Conservation (phyloP, 345 rosid genomes). For the Triadica sebifera region DNA sequence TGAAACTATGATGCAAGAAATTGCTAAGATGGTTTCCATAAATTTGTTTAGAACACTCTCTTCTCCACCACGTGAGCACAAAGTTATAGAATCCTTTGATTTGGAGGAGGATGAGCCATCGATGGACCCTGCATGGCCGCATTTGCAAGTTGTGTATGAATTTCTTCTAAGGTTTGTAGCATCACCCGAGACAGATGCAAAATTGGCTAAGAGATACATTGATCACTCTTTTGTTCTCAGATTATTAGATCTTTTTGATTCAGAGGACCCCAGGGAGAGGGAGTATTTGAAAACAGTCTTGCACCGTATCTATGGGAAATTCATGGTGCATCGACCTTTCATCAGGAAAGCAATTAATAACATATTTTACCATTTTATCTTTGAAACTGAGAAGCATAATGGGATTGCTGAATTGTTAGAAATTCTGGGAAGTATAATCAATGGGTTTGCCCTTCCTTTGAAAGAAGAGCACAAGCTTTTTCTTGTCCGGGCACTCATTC, state of each 20-base stretch:
- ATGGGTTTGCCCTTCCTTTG: conserved; percentile 80
- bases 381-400: conserved; percentile 82
- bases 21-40: conserved; percentile 57
- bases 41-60: conserved; percentile 71
- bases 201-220: conserved; percentile 74
- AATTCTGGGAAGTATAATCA: conserved; percentile 85
- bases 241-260: conserved; percentile 77
- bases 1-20: conserved; percentile 63
- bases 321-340: conserved; percentile 86
- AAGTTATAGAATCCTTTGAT: conserved; percentile 62
- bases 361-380: conserved; percentile 73
- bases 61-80: conserved; percentile 61
- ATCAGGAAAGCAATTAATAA: conserved; percentile 80
- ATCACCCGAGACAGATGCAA: conserved; percentile 80
- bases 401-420: conserved; percentile 79
- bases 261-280: conserved; percentile 81
- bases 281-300: conserved; percentile 73
- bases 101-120: conserved; percentile 81
- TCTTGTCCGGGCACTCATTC: conserved; percentile 76
- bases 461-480: conserved; percentile 93
- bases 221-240: conserved; percentile 78
- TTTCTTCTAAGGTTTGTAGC: conserved; percentile 70
- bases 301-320: conserved; percentile 81
- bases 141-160: conserved; percentile 76
- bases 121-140: conserved; percentile 83